Evolutionary conservation across 345 rosid species (phyloP).

Genomic region (Ceriops decandra): DNA sequence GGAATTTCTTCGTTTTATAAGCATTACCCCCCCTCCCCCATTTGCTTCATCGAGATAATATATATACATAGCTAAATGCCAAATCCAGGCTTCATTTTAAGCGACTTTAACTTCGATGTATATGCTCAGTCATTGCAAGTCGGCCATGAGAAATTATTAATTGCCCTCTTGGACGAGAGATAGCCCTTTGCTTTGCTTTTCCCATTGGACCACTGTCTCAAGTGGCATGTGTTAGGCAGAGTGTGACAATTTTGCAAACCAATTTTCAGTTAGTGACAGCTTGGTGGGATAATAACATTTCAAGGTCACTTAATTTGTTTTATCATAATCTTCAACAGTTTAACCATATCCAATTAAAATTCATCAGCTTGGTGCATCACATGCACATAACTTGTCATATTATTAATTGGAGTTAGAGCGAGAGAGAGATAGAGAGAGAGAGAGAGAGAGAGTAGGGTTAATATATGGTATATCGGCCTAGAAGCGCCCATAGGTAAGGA

Average conservation of each 20-base stretch:
- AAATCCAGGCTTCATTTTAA: too few relatives aligned
- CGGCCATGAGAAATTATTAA: not conserved
- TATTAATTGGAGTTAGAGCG: too few relatives aligned
- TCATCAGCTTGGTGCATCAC: not conserved
- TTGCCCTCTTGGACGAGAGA: not conserved
- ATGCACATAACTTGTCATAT: not conserved
- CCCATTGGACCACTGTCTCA: constrained; percentile 17
- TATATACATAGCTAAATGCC: too few relatives aligned
- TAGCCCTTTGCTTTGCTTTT: not conserved
- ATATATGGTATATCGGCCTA: too few relatives aligned
- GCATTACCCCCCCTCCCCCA: too few relatives aligned
- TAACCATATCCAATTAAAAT: not conserved
- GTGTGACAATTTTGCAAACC: constrained; percentile 17
- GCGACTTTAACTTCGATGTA: too few relatives aligned
- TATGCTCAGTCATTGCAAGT: too few relatives aligned
- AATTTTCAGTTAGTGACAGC: constrained; percentile 12
- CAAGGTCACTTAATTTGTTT: not conserved
- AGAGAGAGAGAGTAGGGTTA: too few relatives aligned
- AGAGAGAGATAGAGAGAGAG: too few relatives aligned
- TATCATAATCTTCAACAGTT: not conserved
- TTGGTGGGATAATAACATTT: constrained; percentile 9
- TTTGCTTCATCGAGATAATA: too few relatives aligned
- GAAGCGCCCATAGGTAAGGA: too few relatives aligned
- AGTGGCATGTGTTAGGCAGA: constrained; percentile 20
- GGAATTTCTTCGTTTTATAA: too few relatives aligned